Percentiles rank a stretch among this genome's conserved stretches.
phyloP scores from a whole-genome alignment of 2,329 filamentous ascomycete species.

The Elsinoe ampelina region DNA sequence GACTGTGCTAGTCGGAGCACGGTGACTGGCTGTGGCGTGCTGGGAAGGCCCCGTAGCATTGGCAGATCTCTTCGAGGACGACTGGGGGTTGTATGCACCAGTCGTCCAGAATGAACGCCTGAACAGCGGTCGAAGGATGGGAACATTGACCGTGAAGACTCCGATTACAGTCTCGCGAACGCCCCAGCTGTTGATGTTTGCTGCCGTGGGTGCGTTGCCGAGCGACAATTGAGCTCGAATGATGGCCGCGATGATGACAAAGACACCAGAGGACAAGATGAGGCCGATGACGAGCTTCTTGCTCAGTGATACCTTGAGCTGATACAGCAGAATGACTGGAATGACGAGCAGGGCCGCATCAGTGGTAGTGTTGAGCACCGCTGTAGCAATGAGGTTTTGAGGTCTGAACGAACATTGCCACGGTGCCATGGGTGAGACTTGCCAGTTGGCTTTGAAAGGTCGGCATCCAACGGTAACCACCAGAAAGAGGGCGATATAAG shows the following conservation, averaged over 20 bases:
- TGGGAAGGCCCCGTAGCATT: background rate
- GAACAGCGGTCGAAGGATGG: constrained; percentile 27
- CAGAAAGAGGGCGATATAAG: constrained; percentile 27
- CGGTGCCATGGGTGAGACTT: constrained; percentile 23
- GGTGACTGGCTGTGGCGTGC: background rate
- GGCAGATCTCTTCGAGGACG: background rate
- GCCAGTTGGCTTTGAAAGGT: constrained; percentile 25
- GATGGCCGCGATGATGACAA: constrained; percentile 30
- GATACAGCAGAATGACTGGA: constrained; percentile 29
- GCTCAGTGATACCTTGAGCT: constrained; percentile 23
- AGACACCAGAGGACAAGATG: constrained; percentile 28
- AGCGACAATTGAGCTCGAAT: constrained; percentile 28
- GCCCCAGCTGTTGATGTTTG: constrained; percentile 32
- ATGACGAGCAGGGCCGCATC: constrained; percentile 27
- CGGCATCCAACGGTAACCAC: constrained; percentile 26
- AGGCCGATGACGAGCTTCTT: constrained; percentile 28
- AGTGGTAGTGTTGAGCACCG: constrained; percentile 27
- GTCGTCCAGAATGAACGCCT: constrained; percentile 24
- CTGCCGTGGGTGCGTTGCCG: constrained; percentile 22
- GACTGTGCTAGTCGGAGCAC: background rate
- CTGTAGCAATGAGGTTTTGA: constrained; percentile 24
- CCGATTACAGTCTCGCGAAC: constrained; percentile 31
- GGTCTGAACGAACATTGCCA: constrained; percentile 24
- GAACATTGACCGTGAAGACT: constrained; percentile 30
- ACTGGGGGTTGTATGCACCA: constrained; percentile 14